phyloP scores from a whole-genome alignment of 441 rosid species.

The Pelargonium australe region DNA sequence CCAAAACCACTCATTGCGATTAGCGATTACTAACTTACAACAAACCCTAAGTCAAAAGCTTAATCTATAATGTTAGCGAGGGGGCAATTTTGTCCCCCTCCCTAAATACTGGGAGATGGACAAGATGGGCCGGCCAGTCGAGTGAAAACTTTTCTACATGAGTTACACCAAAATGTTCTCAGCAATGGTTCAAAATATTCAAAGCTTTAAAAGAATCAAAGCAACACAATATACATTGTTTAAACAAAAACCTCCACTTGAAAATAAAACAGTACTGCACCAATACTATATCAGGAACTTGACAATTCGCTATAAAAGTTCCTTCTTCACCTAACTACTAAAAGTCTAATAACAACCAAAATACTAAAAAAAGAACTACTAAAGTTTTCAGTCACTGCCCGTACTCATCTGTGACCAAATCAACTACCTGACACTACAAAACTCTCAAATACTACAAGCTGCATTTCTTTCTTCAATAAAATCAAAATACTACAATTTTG shows the following conservation, averaged over 20 bases:
- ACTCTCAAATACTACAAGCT: too few species aligned
- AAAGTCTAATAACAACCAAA: background rate
- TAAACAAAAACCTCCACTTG: background rate
- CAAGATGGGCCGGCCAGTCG: background rate
- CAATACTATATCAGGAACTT: background rate
- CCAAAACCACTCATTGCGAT: too few species aligned
- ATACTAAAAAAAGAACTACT: too few species aligned
- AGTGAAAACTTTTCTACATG: background rate
- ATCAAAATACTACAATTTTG: too few species aligned
- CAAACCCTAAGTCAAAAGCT: too few species aligned
- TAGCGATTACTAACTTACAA: too few species aligned
- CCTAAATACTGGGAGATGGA: background rate
- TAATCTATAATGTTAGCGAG: too few species aligned
- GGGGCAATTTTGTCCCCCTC: too few species aligned
- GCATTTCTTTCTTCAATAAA: too few species aligned
- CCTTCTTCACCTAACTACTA: background rate
- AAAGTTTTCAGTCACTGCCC: too few species aligned
- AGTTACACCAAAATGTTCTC: background rate
- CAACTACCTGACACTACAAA: background rate
- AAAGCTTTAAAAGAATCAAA: background rate
- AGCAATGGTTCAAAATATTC: background rate
- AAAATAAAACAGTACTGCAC: background rate
- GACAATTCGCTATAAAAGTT: background rate
- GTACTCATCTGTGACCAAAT: background rate
- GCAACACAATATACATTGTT: slow-evolving; percentile 1